Evolutionary conservation across 306 rosid genomes (phyloP).

Genomic region (Betula pendula): DNA sequence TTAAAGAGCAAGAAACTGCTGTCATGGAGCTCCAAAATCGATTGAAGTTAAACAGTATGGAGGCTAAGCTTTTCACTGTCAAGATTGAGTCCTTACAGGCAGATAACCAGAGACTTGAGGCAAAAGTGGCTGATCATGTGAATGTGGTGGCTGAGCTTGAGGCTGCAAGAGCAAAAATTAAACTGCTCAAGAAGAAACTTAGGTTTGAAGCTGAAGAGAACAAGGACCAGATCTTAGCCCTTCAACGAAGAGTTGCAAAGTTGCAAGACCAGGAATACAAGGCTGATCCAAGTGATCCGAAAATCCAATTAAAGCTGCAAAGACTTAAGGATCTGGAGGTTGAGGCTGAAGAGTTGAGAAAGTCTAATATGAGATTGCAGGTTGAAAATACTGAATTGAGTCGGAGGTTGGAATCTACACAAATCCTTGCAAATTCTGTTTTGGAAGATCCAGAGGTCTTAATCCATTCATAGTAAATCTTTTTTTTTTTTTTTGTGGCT

Average conservation of each 20-base stretch:
- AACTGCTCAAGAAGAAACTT: conserved; percentile 67
- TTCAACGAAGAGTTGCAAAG: conserved; percentile 61
- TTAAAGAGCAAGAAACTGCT: conserved; percentile 78
- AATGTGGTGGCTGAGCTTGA: conserved; percentile 65
- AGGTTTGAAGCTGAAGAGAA: conserved; percentile 73
- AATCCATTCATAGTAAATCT: conserved; percentile 1
- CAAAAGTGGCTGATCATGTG: conserved; percentile 51
- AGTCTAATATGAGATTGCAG: conserved; percentile 54
- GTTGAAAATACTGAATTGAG: conserved; percentile 63
- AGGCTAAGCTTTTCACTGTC: conserved; percentile 72
- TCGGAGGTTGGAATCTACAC: conserved; percentile 72
- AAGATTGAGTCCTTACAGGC: conserved; percentile 71
- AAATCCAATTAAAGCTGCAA: conserved; percentile 41
- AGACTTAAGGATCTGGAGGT: conserved; percentile 58
- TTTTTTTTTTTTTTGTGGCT: conserved; percentile 1
- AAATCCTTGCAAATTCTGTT: conserved; percentile 75
- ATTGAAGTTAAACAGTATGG: conserved; percentile 70
- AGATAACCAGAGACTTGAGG: conserved; percentile 62
- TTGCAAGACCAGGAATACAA: conserved; percentile 60
- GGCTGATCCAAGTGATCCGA: conserved; percentile 32
- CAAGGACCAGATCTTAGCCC: conserved; percentile 57
- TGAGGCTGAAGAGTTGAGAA: conserved; percentile 56
- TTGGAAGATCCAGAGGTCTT: conserved; percentile 67
- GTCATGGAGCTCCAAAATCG: conserved; percentile 82
- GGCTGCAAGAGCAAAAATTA: conserved; percentile 59